Conservation (phyloP, 352 stramenopile genomes). For the Globisporangium abappressorium region DNA sequence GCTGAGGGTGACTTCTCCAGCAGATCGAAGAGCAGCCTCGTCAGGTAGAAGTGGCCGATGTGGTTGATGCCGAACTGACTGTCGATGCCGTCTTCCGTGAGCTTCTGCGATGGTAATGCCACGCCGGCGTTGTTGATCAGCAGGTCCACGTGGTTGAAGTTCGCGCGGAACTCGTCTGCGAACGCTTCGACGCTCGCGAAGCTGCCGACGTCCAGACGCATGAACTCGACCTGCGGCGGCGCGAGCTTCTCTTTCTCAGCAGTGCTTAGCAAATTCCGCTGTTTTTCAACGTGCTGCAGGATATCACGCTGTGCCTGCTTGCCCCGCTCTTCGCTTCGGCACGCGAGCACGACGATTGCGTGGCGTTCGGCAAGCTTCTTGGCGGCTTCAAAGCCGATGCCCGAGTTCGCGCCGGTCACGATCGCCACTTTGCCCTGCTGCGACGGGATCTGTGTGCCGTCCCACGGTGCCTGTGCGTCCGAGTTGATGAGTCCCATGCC, state of each 20-base stretch:
- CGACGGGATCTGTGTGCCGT: constrained; percentile 29
- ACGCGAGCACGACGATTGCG: constrained; percentile 75
- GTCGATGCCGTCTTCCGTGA: constrained; percentile 29
- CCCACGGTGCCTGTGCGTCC: constrained; percentile 11
- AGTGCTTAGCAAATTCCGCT: constrained; percentile 13
- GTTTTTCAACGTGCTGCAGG: constrained; percentile 1
- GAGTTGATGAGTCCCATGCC: not conserved
- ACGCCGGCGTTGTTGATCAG: constrained; percentile 36
- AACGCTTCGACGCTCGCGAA: constrained; percentile 25
- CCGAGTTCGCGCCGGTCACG: constrained; percentile 82
- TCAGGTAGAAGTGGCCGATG: constrained; percentile 54
- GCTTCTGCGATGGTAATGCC: constrained; percentile 10
- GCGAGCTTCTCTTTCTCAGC: constrained; percentile 8
- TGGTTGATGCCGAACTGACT: constrained; percentile 49
- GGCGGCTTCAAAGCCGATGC: constrained; percentile 80
- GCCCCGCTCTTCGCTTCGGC: constrained; percentile 45
- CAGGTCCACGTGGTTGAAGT: constrained; percentile 24
- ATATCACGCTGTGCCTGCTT: constrained; percentile 31
- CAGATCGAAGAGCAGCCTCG: constrained; percentile 35
- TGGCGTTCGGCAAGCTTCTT: constrained; percentile 49
- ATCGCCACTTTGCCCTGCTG: constrained; percentile 59
- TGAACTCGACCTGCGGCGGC: constrained; percentile 16
- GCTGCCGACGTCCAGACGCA: constrained; percentile 23
- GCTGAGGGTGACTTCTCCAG: constrained; percentile 20
- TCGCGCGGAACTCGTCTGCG: constrained; percentile 17